These are phyloP conservation scores for Lactarius trivialis DNA, from an alignment of 768 basidiomycete genomes.

Conservation along the genomic window DNA sequence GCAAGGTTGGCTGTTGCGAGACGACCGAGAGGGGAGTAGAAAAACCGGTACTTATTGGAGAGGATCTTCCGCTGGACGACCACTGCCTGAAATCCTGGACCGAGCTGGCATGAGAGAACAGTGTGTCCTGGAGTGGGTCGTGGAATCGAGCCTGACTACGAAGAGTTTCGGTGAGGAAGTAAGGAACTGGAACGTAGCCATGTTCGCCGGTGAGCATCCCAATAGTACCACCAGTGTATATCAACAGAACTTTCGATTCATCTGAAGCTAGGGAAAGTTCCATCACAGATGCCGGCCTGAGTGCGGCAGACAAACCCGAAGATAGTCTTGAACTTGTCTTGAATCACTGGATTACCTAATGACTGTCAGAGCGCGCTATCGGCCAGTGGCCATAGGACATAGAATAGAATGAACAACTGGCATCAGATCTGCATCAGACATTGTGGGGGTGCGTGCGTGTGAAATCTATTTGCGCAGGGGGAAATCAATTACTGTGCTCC, in stretches of 20 bases:
- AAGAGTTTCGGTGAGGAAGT: slow-evolving; percentile 80
- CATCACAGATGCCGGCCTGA: slow-evolving; percentile 30
- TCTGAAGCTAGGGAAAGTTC: slow-evolving; percentile 46
- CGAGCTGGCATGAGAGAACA: slow-evolving; percentile 75
- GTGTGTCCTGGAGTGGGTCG: slow-evolving; percentile 80
- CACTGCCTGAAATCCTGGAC: slow-evolving; percentile 77
- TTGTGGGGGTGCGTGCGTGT: too few species aligned
- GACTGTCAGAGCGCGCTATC: too few species aligned
- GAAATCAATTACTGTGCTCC: too few species aligned
- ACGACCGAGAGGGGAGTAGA: slow-evolving; percentile 24
- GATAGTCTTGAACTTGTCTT: too few species aligned
- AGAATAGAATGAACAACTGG: too few species aligned
- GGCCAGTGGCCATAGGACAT: too few species aligned
- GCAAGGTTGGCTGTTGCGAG: slow-evolving; percentile 36
- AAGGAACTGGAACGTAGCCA: slow-evolving; percentile 81
- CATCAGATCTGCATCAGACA: too few species aligned
- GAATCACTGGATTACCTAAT: too few species aligned
- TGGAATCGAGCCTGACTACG: slow-evolving; percentile 83
- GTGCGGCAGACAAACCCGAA: not conserved
- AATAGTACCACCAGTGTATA: slow-evolving; percentile 89
- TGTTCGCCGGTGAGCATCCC: slow-evolving; percentile 76
- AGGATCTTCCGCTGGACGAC: slow-evolving; percentile 56
- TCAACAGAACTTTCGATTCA: slow-evolving; percentile 77
- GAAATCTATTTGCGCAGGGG: too few species aligned
- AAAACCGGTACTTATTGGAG: slow-evolving; percentile 22